Conservation (phyloP, 139 green algal genomes). For the Closterium sp. region DNA sequence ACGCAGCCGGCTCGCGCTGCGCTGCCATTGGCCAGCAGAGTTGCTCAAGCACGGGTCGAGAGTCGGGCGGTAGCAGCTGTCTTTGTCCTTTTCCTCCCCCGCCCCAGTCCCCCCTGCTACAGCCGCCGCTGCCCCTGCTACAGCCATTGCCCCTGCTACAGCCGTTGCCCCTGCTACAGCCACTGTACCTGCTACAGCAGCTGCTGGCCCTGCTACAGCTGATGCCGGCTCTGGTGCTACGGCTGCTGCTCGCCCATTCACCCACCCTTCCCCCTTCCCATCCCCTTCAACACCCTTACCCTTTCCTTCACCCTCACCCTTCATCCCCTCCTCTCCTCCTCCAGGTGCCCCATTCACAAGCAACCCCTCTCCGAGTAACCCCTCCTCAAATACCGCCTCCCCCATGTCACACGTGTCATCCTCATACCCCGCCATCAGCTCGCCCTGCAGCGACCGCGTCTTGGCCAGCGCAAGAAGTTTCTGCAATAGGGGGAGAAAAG, state of each 20-base stretch:
- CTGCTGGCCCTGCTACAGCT: no score
- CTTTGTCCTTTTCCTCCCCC: neutral
- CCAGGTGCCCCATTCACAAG: neutral
- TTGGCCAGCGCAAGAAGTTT: neutral
- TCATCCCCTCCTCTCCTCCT: neutral
- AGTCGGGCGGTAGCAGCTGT: neutral
- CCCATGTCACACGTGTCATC: neutral
- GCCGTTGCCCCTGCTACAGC: neutral
- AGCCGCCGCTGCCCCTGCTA: neutral
- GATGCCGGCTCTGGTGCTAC: neutral
- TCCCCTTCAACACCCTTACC: neutral
- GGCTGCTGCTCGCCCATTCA: no score
- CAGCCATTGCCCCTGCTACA: neutral
- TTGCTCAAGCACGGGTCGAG: neutral
- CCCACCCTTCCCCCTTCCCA: neutral
- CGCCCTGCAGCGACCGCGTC: conserved; percentile 1
- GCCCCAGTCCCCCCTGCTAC: neutral
- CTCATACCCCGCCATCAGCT: conserved; percentile 6
- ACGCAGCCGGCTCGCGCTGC: neutral
- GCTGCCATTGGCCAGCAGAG: neutral
- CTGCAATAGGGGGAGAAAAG: neutral
- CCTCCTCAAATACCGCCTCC: neutral
- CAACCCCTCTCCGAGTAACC: neutral
- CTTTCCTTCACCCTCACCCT: neutral
- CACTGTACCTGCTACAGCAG: no score